Evolutionary conservation across 2,329 filamentous ascomycete genomes (phyloP).

Genomic region (Penicillium olsonii): DNA sequence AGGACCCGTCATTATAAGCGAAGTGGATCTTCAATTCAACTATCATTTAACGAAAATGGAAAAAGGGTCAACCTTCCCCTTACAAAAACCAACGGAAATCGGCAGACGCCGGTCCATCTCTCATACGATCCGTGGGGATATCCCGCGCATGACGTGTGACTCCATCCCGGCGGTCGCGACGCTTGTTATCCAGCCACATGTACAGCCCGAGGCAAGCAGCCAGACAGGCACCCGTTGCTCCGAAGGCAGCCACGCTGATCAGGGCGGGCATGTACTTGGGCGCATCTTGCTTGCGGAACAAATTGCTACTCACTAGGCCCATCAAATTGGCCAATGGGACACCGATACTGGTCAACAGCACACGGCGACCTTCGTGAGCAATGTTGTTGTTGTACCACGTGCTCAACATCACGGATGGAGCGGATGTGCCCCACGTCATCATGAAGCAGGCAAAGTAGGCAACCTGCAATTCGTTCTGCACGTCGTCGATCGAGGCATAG

Average conservation of each 20-base stretch:
- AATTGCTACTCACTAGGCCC: conserved; percentile 69
- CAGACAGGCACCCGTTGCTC: conserved; percentile 59
- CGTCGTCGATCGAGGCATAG: conserved; percentile 68
- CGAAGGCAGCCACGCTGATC: conserved; percentile 56
- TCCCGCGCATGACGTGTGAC: conserved; percentile 57
- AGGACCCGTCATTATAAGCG: background rate
- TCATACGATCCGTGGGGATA: conserved; percentile 58
- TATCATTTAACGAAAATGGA: background rate
- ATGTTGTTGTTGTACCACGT: conserved; percentile 83
- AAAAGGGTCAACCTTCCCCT: background rate
- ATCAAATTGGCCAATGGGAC: conserved; percentile 77
- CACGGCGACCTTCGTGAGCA: conserved; percentile 71
- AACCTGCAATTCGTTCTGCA: conserved; percentile 61
- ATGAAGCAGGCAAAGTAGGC: conserved; percentile 78
- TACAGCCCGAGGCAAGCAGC: conserved; percentile 60
- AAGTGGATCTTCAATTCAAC: background rate
- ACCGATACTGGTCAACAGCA: conserved; percentile 69
- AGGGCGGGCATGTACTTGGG: conserved; percentile 69
- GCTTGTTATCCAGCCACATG: conserved; percentile 67
- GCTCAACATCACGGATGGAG: conserved; percentile 67
- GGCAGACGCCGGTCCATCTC: conserved; percentile 55
- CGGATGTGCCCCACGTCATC: conserved; percentile 79
- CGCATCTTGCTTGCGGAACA: conserved; percentile 64
- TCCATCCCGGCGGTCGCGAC: conserved; percentile 60
- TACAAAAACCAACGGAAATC: conserved; percentile 61